These are phyloP conservation scores for Viridothelium virens DNA, from an alignment of 495 filamentous ascomycete genomes.

Conservation along the genomic window DNA sequence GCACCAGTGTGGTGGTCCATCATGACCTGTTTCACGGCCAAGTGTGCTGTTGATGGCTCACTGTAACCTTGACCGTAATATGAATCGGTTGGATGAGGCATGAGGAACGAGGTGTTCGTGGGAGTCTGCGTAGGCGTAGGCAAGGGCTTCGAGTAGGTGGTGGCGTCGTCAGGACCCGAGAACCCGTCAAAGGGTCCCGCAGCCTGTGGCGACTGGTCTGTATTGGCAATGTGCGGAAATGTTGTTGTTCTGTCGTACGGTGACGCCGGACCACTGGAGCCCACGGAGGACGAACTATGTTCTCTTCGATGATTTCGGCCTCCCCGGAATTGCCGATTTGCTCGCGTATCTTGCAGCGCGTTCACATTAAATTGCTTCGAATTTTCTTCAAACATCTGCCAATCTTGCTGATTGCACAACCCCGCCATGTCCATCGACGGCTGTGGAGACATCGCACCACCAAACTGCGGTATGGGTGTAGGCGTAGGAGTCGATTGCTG, in stretches of 20 bases:
- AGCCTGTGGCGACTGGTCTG: slow-evolving; percentile 31
- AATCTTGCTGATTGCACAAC: neutral
- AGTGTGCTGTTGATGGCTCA: slow-evolving; percentile 39
- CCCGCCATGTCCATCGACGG: neutral
- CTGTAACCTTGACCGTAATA: neutral
- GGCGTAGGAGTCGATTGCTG: slow-evolving; percentile 14
- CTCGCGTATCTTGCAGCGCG: slow-evolving; percentile 2
- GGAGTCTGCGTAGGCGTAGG: slow-evolving; percentile 34
- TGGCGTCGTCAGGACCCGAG: slow-evolving; percentile 25
- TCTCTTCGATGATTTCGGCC: slow-evolving; percentile 18
- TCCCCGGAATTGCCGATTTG: neutral
- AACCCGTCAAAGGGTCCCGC: slow-evolving; percentile 18
- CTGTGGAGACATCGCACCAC: neutral
- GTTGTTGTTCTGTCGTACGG: slow-evolving; percentile 27
- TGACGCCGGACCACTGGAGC: slow-evolving; percentile 30
- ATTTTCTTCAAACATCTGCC: slow-evolving; percentile 18
- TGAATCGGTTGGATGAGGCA: neutral
- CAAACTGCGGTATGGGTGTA: slow-evolving; percentile 1
- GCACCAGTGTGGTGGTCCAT: slow-evolving; percentile 43
- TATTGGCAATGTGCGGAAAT: slow-evolving; percentile 33
- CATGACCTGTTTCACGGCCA: slow-evolving; percentile 48
- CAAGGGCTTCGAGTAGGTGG: slow-evolving; percentile 31
- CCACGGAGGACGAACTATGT: slow-evolving; percentile 29
- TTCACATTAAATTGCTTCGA: slow-evolving; percentile 11
- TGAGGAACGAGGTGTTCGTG: slow-evolving; percentile 29